Percentiles rank a stretch among this genome's conserved stretches.
Evolutionary conservation across 495 filamentous ascomycete species (phyloP).

Genomic region (Podospora fimiseda): DNA sequence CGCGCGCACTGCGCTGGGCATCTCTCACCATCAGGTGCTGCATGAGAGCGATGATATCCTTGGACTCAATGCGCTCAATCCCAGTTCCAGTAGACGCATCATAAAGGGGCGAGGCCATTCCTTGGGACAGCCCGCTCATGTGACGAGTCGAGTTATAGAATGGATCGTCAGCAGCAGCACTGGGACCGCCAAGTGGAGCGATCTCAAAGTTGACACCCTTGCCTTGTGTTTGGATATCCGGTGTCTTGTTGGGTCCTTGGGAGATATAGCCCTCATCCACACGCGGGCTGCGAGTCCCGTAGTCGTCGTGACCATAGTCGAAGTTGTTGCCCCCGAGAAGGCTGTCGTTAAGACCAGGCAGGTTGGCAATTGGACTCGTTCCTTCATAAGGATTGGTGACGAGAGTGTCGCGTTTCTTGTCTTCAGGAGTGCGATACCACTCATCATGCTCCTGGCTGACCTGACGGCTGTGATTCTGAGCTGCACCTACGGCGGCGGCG

Average conservation of each 20-base stretch:
- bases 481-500: constrained; percentile 36
- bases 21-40: constrained; percentile 97
- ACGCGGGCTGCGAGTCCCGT: constrained; percentile 41
- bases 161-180: constrained; percentile 49
- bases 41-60: constrained; percentile 97
- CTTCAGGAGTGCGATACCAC: constrained; percentile 49
- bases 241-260: constrained; percentile 66
- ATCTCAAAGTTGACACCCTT: constrained; percentile 56
- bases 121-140: constrained; percentile 85
- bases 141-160: constrained; percentile 57
- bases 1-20: constrained; percentile 90
- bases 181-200: constrained; percentile 37
- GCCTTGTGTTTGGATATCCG: constrained; percentile 45
- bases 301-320: constrained; percentile 29
- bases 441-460: constrained; percentile 46
- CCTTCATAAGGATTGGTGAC: constrained; percentile 55
- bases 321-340: constrained; percentile 37
- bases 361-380: constrained; percentile 46
- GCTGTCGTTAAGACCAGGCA: constrained; percentile 42
- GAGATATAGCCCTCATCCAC: constrained; percentile 89
- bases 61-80: constrained; percentile 88
- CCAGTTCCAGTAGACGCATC: constrained; percentile 84
- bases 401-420: constrained; percentile 50
- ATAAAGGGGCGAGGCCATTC: constrained; percentile 81
- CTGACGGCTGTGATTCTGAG: constrained; percentile 41